A percentile compares a stretch with the other conserved stretches of the same genome.
Conservation (phyloP, 768 basidiomycete species). For the Russula olivacea region DNA sequence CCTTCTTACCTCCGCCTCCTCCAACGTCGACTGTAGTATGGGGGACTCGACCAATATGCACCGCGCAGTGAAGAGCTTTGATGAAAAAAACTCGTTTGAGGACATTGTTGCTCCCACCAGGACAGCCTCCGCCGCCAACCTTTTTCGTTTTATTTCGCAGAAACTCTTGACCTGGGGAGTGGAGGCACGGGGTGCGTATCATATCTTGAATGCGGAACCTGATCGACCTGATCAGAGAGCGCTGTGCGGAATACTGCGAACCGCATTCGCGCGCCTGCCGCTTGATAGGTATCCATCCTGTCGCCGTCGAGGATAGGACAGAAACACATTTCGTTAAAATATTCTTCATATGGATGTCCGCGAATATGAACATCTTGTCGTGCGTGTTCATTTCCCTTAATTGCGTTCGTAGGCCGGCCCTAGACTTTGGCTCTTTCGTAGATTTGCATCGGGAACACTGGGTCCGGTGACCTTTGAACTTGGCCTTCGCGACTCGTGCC, state of each 20-base stretch:
- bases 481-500: constrained; percentile 40
- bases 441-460: constrained; percentile 44
- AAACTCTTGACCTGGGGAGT: constrained; percentile 32
- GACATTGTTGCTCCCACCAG: no score
- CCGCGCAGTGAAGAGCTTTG: background rate
- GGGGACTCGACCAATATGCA: background rate
- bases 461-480: constrained; percentile 43
- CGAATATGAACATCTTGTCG: constrained; percentile 40
- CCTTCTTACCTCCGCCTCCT: background rate
- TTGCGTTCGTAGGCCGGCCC: background rate
- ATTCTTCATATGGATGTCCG: constrained; percentile 40
- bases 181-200: constrained; percentile 32
- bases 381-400: constrained; percentile 18
- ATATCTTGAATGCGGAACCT: no score
- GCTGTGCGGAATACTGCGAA: background rate
- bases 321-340: constrained; percentile 38
- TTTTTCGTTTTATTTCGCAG: constrained; percentile 7
- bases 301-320: constrained; percentile 32
- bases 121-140: background rate
- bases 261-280: background rate
- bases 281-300: constrained; percentile 34
- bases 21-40: background rate
- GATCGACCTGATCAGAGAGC: background rate
- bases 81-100: background rate
- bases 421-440: constrained; percentile 15